These are phyloP conservation scores for Cinnamomum chago DNA, from an alignment of 164 flowering plant genomes.

Conservation along the genomic window DNA sequence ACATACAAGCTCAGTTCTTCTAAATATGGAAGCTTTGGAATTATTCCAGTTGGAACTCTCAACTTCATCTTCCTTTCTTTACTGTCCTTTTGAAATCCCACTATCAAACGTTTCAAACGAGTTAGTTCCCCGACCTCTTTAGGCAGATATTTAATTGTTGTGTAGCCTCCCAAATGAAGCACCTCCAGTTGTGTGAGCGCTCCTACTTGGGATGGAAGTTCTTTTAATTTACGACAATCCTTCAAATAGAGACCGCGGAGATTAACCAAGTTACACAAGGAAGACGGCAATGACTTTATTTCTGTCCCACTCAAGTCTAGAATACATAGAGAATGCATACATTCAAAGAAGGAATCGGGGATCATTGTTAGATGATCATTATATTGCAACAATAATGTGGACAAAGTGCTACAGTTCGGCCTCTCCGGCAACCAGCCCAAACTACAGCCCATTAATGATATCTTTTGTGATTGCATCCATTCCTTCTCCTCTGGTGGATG, in stretches of 20 bases:
- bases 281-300: conserved; percentile 12
- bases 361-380: background rate
- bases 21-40: too few relatives aligned
- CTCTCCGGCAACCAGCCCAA: background rate
- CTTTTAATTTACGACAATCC: background rate
- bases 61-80: too few relatives aligned
- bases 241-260: conserved; percentile 13
- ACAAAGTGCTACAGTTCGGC: background rate
- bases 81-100: background rate
- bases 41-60: too few relatives aligned
- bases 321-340: conserved; percentile 13
- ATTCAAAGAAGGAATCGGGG: conserved; percentile 13
- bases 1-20: too few relatives aligned
- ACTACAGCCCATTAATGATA: conserved; percentile 1
- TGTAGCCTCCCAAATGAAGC: conserved; percentile 6
- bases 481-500: background rate
- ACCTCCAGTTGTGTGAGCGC: conserved; percentile 7
- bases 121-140: background rate
- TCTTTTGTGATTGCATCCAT: conserved; percentile 1
- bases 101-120: background rate
- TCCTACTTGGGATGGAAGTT: conserved; percentile 1
- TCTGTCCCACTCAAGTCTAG: conserved; percentile 10
- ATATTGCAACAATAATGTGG: conserved; percentile 8
- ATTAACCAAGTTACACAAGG: background rate
- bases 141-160: background rate